Base-by-base conservation (phyloP, 352 stramenopile genomes). In the Globisporangium middletonii region DNA sequence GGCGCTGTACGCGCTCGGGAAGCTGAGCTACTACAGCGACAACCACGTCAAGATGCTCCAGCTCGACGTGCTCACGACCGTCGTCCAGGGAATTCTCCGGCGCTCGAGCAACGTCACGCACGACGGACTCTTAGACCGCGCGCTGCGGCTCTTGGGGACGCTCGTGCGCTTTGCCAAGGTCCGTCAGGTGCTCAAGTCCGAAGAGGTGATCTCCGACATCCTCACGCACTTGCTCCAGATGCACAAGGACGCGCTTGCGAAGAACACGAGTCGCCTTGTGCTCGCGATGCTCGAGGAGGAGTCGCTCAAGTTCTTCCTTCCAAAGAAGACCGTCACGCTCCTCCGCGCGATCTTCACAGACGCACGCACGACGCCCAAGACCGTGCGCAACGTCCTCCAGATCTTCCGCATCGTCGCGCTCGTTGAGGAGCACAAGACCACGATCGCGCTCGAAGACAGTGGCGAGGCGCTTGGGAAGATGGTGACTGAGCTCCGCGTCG, bases 291-390 rank as follows among this genome's bases (percentile, higher is more conserved):
- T 92, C 3, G 63, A 76, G 15, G 79, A 92, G 38, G 80, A 92
- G 43, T 86, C 83, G 6, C 69, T 92, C 38, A 86, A 86, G 59
- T 89, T 92, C 38, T 92, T 92, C 50, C 53, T 92, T 13, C 83
- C 79, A 0, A 92, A 92, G 62, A 88, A 89, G 44, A 89, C 83
- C 0, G 75, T 92, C 2, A 75, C 73, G 54, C 53, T 90, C 5
- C 55, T 92, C 1, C 69, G 81, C 13, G 64, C 72, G 15, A 72
- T 87, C 15, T 81, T 89, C 47, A 81, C 77, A 1, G 73, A 82
- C 16, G 37, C 64, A 1, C 49, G 30, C 1, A 71, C 77, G 3
- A 65, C 50, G 18, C n/a, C 60, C 6, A 92, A 92, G 59, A 79
- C 79, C 0, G 65, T 79, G 23, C 77, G 82, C 12, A 92, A 90